Conservation (phyloP, 140 eudicot species). For the Bidens hawaiensis region DNA sequence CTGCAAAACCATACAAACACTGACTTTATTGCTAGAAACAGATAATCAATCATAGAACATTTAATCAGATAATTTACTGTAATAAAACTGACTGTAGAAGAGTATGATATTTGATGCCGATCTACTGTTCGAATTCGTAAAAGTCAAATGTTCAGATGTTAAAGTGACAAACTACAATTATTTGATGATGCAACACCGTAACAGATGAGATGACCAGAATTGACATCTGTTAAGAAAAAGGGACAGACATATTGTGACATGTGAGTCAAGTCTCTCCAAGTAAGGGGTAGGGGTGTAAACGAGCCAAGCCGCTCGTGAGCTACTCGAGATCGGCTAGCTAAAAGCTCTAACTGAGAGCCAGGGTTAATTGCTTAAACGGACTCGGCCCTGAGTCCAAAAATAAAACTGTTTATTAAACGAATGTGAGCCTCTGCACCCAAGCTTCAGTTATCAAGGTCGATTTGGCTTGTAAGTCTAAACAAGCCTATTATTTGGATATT, state of each 20-base stretch:
- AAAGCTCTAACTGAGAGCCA: too few species aligned
- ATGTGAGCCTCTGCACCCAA: too few species aligned
- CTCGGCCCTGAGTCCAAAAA: too few species aligned
- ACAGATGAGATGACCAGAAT: neutral
- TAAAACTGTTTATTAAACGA: too few species aligned
- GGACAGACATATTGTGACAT: neutral
- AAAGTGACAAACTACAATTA: neutral
- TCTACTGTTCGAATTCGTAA: neutral
- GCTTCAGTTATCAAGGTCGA: too few species aligned
- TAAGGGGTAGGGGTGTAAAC: too few species aligned
- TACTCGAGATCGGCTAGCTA: too few species aligned
- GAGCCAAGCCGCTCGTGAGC: too few species aligned
- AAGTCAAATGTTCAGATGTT: neutral
- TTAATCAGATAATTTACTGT: neutral
- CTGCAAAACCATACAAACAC: conserved; percentile 28
- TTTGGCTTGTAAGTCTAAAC: too few species aligned
- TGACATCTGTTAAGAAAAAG: neutral
- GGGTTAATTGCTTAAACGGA: too few species aligned
- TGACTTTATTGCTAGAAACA: neutral
- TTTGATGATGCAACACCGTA: neutral
- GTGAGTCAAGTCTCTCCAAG: neutral
- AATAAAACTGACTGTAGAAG: neutral
- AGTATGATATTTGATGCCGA: neutral
- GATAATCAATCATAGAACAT: too few species aligned
- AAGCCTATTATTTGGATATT: too few species aligned